phyloP scores from a whole-genome alignment of 1,139 yeast genomes.

The Hyphopichia wangnamkhiaoensis region DNA sequence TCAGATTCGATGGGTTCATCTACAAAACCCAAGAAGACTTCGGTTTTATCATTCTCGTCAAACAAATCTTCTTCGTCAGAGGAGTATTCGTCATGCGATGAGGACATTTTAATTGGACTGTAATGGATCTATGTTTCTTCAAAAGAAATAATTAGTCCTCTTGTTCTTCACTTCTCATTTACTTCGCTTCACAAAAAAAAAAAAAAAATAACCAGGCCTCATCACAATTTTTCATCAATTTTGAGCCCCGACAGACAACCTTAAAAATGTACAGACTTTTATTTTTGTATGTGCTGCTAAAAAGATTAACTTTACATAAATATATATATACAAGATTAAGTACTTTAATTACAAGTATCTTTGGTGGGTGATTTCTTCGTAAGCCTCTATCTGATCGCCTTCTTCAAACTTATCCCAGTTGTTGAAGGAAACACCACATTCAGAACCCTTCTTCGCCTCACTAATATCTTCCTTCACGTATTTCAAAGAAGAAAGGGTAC shows the following conservation, averaged over 20 bases:
- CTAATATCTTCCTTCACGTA: slow-evolving; percentile 79
- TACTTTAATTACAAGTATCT: slow-evolving; percentile 54
- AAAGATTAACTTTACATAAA: not conserved
- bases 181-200: too few species aligned
- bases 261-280: not conserved
- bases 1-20: slow-evolving; percentile 47
- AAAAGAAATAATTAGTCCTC: too few species aligned
- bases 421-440: slow-evolving; percentile 83
- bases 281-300: not conserved
- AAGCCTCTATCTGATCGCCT: slow-evolving; percentile 77
- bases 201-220: too few species aligned
- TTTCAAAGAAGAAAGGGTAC: slow-evolving; percentile 72
- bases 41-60: slow-evolving; percentile 22
- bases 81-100: slow-evolving; percentile 41
- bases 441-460: slow-evolving; percentile 82
- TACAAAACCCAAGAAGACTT: slow-evolving; percentile 61
- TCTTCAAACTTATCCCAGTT: slow-evolving; percentile 68
- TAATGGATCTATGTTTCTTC: too few species aligned
- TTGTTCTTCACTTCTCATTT: too few species aligned
- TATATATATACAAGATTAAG: slow-evolving; percentile 2
- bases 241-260: not conserved
- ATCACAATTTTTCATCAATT: too few species aligned
- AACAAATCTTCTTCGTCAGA: slow-evolving; percentile 42
- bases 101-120: slow-evolving; percentile 28
- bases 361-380: slow-evolving; percentile 68